These are phyloP conservation scores for Podaxis rugospora DNA, from an alignment of 768 basidiomycete species.

Conservation along the genomic window DNA sequence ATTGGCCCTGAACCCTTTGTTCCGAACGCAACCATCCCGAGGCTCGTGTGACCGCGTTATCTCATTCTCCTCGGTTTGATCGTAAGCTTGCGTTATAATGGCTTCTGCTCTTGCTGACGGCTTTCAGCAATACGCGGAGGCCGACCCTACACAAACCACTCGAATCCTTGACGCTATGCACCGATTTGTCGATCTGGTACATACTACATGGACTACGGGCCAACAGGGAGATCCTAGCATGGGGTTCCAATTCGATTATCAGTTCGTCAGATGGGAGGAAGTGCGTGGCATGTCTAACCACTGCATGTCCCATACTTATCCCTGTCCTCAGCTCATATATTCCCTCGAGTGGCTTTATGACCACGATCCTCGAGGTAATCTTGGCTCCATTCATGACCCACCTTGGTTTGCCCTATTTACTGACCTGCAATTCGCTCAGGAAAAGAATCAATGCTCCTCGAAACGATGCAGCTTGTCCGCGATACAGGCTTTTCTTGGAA, in stretches of 20 bases:
- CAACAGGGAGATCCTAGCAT: constrained; percentile 30
- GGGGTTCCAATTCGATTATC: constrained; percentile 39
- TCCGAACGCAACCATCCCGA: constrained; percentile 30
- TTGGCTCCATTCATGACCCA: not conserved
- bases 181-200: constrained; percentile 27
- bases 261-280: constrained; percentile 40
- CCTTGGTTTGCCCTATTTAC: not conserved
- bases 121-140: constrained; percentile 38
- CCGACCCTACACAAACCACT: constrained; percentile 29
- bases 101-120: not conserved
- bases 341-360: constrained; percentile 37
- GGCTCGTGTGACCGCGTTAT: constrained; percentile 39
- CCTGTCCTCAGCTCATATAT: constrained; percentile 25
- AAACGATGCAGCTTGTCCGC: constrained; percentile 37
- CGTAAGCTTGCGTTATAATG: constrained; percentile 18
- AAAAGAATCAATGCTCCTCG: constrained; percentile 30
- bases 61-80: constrained; percentile 33
- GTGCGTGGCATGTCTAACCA: constrained; percentile 15
- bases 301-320: not conserved
- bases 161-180: constrained; percentile 36
- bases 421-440: constrained; percentile 17
- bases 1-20: constrained; percentile 36
- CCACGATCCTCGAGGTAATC: constrained; percentile 30
- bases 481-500: constrained; percentile 38
- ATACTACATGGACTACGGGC: constrained; percentile 31